Base-by-base conservation (phyloP, 2,329 filamentous ascomycete genomes). In the Colletotrichum limetticola region DNA sequence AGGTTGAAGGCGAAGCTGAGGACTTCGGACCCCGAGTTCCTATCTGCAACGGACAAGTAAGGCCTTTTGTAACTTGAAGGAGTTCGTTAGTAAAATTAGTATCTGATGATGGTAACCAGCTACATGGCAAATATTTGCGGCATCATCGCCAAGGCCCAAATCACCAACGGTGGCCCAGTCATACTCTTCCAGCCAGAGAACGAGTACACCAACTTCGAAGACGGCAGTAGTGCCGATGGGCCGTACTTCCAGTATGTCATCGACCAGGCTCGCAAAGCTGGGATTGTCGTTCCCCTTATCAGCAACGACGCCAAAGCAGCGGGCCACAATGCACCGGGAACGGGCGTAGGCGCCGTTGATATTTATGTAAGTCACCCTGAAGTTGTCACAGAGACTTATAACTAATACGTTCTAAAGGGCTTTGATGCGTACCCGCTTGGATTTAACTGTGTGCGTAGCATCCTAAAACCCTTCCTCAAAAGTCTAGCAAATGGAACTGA, bases 151-250 rank as follows among this genome's bases (percentile, higher is more conserved):
- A 89, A 91, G 67, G 91, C 90, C 0, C 94, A 97, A 77, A 95
- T 97, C 77, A 96, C 93, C 1, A 94, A 95, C 65, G 94, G 93
- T 0, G 94, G 94, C 0, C 94, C 94, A 0, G 87, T 97, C 8
- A 94, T 97, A 72, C 83, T 96, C 1, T 88, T 93, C 55, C 94
- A 97, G 79, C 92, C 93, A 0, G 94, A 97, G 80, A 97, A 97
- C 74, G 94, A 97, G 80, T 95, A 96, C 78, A 91, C 88, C 81
- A 80, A 82, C 0, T 94, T 92, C 75, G 46, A 30, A 7, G 11
- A 37, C 11, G 60, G 60, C 2, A 56, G 46, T 3, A 46, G n/a
- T 12, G 92, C 92, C 0, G 91, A 94, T 76, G 85, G 87, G 0
- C 85, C 87, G 0, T 97, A 95, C 79, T 90, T 95, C 81, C 86